Base-by-base conservation (phyloP, 495 filamentous ascomycete species). In the Aspergillus nanangensis region DNA sequence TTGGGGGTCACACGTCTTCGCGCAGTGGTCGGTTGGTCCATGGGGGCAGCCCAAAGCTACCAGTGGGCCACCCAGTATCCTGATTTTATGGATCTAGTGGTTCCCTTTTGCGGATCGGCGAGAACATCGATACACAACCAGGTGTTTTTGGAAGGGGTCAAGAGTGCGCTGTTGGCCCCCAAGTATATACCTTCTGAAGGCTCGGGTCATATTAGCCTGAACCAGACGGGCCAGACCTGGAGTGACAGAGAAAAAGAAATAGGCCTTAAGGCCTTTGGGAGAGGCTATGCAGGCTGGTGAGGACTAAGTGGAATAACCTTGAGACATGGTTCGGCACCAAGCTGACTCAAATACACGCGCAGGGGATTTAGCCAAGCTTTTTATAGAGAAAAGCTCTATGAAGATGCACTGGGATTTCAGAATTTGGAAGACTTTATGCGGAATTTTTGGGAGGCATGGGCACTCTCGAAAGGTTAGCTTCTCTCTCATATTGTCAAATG, bases 11-110 rank as follows among this genome's bases (percentile, higher is more conserved):
- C 62, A 9, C 83, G 86, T 63, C 63, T 81, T 1, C 67, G 70
- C 17, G 81, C 80, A 11, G 82, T 88, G 3, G 34, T 86, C 0
- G 84, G 84, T 4, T 87, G 82, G 81, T 81, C 75, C 18, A 86
- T 88, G 84, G 84, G 83, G 5, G 83, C 74, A 2, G 81, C 71
- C 1, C 83, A 87, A 53, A 78, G 76, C 1, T 84, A 72, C 49
- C 81, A 88, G 51, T 89, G 84, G 85, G 80, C 78, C 11, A 83
- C 81, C 0, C 80, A 82, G 53, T 88, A 80, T 56, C 84, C 85
- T 0, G 79, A 80, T 14, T 85, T 87, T 53, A 78, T 82, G 71
- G 82, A 87, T 42, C 47, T 84, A 13, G 70, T 70, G 0, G 70
- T 83, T 1, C 85, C 85, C 1, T 86, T 88, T 45, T 88, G 85